These are phyloP conservation scores for Colletotrichum sp. DNA, from an alignment of 2,329 filamentous ascomycete genomes.

Conservation along the genomic window DNA sequence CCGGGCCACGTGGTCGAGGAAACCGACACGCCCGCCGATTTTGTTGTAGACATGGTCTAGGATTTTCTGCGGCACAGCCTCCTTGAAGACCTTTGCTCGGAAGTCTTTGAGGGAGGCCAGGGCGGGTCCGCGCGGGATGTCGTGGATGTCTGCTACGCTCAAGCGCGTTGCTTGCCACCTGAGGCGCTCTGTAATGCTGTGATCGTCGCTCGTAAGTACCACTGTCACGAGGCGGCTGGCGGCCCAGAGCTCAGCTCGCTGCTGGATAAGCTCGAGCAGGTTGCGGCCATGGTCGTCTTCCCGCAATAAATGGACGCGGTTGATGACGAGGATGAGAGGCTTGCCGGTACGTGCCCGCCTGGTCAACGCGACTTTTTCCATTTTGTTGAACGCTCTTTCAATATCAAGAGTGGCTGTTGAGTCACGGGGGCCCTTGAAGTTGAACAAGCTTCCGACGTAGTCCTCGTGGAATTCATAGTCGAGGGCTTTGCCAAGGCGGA, in stretches of 20 bases:
- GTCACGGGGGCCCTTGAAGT: slow-evolving; percentile 89
- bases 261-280: slow-evolving; percentile 91
- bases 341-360: slow-evolving; percentile 60
- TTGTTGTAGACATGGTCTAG: slow-evolving; percentile 83
- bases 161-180: slow-evolving; percentile 93
- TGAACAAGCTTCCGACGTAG: slow-evolving; percentile 92
- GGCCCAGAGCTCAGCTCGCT: slow-evolving; percentile 95
- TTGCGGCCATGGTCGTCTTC: slow-evolving; percentile 94
- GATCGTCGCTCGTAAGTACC: slow-evolving; percentile 96
- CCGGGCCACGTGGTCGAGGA: slow-evolving; percentile 89
- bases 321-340: slow-evolving; percentile 91
- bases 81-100: slow-evolving; percentile 76
- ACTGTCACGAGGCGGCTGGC: slow-evolving; percentile 90
- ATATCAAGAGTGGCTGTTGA: slow-evolving; percentile 93
- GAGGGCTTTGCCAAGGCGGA: slow-evolving; percentile 88
- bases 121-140: slow-evolving; percentile 80
- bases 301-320: slow-evolving; percentile 88
- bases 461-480: slow-evolving; percentile 98
- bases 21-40: slow-evolving; percentile 87
- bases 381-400: slow-evolving; percentile 94
- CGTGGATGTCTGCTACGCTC: slow-evolving; percentile 86
- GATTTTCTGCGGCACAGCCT: slow-evolving; percentile 57
- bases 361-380: slow-evolving; percentile 88
- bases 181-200: slow-evolving; percentile 95
- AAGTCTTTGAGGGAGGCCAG: slow-evolving; percentile 80